Percentiles rank a stretch among this genome's conserved stretches.
Evolutionary conservation across 2,329 filamentous ascomycete species (phyloP).

Genomic region (Aspergillus eucalypticola): DNA sequence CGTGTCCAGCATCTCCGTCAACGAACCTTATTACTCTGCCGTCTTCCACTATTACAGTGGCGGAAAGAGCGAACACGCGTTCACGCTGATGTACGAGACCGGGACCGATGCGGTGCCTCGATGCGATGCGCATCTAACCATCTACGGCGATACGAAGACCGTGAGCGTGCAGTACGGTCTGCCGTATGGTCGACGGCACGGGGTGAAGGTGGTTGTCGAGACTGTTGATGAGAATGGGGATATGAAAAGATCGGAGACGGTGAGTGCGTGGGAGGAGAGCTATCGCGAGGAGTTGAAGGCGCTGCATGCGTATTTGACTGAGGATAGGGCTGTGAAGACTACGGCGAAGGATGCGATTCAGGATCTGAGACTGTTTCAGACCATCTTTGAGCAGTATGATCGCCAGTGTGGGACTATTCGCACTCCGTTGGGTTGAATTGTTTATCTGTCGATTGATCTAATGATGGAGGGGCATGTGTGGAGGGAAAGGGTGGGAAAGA

Average conservation of each 20-base stretch:
- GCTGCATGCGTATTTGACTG: constrained; percentile 38
- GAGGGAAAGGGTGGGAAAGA: no score
- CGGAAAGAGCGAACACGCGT: constrained; percentile 33
- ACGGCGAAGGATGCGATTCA: constrained; percentile 37
- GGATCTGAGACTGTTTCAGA: constrained; percentile 38
- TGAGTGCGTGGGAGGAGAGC: constrained; percentile 40
- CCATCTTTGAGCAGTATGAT: constrained; percentile 40
- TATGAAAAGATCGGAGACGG: constrained; percentile 29
- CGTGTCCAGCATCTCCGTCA: constrained; percentile 48
- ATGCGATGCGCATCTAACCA: constrained; percentile 39
- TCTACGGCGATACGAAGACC: constrained; percentile 57
- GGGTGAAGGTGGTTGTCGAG: constrained; percentile 49
- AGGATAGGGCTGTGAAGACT: constrained; percentile 34
- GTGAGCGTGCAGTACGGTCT: constrained; percentile 59
- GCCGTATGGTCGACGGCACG: constrained; percentile 59
- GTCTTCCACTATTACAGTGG: constrained; percentile 36
- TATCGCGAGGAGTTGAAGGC: constrained; percentile 39
- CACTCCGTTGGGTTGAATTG: constrained; percentile 32
- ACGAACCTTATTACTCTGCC: constrained; percentile 45
- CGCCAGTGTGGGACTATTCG: constrained; percentile 38
- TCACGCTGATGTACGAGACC: constrained; percentile 59
- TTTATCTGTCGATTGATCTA: no score
- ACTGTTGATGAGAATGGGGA: constrained; percentile 30
- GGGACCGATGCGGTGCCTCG: constrained; percentile 56
- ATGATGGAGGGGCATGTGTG: no score